Percentiles rank a stretch among this genome's conserved stretches.
phyloP scores from a whole-genome alignment of 2,329 filamentous ascomycete species.

The Emmonsia crescens region DNA sequence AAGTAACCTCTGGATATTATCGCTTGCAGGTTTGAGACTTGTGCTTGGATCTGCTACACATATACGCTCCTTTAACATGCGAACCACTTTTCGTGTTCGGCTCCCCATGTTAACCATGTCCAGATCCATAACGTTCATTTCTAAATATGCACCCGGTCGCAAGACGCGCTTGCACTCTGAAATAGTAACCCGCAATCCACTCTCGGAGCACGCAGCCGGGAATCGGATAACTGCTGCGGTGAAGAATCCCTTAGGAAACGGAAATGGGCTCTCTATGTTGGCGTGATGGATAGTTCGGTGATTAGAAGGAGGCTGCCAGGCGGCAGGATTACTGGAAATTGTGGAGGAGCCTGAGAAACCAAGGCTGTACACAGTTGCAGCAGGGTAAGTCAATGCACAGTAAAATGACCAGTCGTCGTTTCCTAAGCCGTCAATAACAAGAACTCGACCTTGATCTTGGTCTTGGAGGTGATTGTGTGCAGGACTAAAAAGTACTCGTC shows the following conservation, averaged over 20 bases:
- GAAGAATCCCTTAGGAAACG: slow-evolving; percentile 39
- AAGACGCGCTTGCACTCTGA: slow-evolving; percentile 40
- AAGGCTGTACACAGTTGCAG: slow-evolving; percentile 36
- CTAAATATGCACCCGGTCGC: slow-evolving; percentile 38
- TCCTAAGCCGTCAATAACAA: slow-evolving; percentile 41
- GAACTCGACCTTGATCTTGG: slow-evolving; percentile 32
- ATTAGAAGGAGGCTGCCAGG: slow-evolving; percentile 34
- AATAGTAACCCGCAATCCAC: slow-evolving; percentile 34
- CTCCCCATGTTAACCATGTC: slow-evolving; percentile 42
- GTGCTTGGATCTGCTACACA: slow-evolving; percentile 32
- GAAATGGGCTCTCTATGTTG: slow-evolving; percentile 31
- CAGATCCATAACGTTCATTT: slow-evolving; percentile 39
- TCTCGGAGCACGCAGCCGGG: slow-evolving; percentile 35
- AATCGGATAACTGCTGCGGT: slow-evolving; percentile 37
- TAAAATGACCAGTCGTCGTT: slow-evolving; percentile 45
- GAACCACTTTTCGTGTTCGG: slow-evolving; percentile 35
- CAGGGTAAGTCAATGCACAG: slow-evolving; percentile 39
- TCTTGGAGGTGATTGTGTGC: slow-evolving; percentile 36
- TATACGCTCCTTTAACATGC: slow-evolving; percentile 37
- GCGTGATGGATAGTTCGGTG: slow-evolving; percentile 34
- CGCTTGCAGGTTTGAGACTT: slow-evolving; percentile 37
- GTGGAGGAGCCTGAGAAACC: slow-evolving; percentile 25
- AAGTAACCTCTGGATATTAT: slow-evolving; percentile 37
- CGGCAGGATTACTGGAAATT: slow-evolving; percentile 27
- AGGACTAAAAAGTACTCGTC: slow-evolving; percentile 40